phyloP scores from a whole-genome alignment of 352 stramenopile genomes.

The Globisporangium spiculum region DNA sequence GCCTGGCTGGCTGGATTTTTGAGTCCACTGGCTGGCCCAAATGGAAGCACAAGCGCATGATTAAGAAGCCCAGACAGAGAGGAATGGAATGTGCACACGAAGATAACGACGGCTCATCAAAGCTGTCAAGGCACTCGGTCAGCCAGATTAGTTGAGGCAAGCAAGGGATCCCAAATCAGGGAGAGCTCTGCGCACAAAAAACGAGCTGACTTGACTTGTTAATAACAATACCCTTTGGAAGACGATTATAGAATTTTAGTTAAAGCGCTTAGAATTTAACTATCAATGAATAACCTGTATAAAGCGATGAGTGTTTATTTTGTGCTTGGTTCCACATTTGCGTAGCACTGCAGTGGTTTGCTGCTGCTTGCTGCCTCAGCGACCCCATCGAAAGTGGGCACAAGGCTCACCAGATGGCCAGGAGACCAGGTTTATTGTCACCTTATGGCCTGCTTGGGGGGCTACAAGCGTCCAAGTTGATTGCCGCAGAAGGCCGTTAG shows the following conservation, averaged over 20 bases:
- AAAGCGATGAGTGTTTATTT: neutral
- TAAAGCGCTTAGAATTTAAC: neutral
- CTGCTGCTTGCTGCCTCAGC: too few relatives aligned
- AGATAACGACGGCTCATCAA: neutral
- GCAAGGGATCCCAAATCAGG: neutral
- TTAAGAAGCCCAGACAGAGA: neutral
- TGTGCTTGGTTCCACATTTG: neutral
- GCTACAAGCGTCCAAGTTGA: too few relatives aligned
- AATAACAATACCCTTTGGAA: neutral
- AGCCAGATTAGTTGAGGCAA: neutral
- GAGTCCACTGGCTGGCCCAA: neutral
- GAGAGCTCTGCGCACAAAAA: neutral
- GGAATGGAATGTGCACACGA: neutral
- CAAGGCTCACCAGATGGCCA: too few relatives aligned
- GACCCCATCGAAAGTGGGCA: too few relatives aligned
- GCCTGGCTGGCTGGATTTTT: neutral
- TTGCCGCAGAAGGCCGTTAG: too few relatives aligned
- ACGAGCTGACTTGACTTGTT: neutral
- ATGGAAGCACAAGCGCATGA: neutral
- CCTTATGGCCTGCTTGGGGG: too few relatives aligned
- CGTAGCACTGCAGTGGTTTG: neutral
- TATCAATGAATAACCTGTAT: neutral
- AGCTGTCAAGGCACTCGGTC: neutral
- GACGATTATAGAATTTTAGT: neutral
- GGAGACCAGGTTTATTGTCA: too few relatives aligned